Percentiles rank a stretch among this genome's conserved stretches.
Conservation (phyloP, 2,329 filamentous ascomycete genomes). For the Alternaria consortialis region DNA sequence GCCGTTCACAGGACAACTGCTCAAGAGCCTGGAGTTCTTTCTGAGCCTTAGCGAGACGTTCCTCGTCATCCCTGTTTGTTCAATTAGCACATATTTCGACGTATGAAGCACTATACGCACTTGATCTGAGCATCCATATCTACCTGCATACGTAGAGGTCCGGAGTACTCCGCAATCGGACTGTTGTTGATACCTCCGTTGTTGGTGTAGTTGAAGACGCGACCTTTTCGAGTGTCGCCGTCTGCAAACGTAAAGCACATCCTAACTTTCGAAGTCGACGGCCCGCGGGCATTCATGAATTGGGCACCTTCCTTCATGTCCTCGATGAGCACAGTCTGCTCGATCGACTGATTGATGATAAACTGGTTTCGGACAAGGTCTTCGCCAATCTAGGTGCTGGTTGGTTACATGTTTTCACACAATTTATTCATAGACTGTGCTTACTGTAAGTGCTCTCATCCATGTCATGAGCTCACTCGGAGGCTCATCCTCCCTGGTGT, state of each 20-base stretch:
- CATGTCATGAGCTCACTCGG: conserved; percentile 77
- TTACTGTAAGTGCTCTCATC: conserved; percentile 74
- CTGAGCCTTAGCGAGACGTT: conserved; percentile 60
- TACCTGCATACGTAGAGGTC: conserved; percentile 78
- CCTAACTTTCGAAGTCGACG: conserved; percentile 70
- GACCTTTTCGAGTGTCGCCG: conserved; percentile 67
- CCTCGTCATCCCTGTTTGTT: conserved; percentile 52
- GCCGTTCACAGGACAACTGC: conserved; percentile 42
- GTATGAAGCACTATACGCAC: conserved; percentile 37
- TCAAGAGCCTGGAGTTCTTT: conserved; percentile 44
- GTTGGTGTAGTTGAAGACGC: conserved; percentile 52
- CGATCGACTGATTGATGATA: conserved; percentile 82
- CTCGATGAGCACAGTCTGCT: conserved; percentile 82
- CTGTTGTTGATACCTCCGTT: conserved; percentile 60
- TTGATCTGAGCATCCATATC: conserved; percentile 74
- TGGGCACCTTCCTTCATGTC: conserved; percentile 71
- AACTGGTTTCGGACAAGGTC: conserved; percentile 80
- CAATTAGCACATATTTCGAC: conserved; percentile 11
- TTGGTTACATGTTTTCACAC: conserved; percentile 2
- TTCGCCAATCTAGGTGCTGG: conserved; percentile 72
- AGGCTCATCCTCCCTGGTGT: conserved; percentile 76
- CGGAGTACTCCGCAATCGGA: conserved; percentile 63
- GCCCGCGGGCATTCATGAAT: conserved; percentile 69
- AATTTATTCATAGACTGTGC: conserved; percentile 1
- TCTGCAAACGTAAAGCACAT: conserved; percentile 76